Base-by-base conservation (phyloP, 108 stramenopile species). In the Cyclostephanos tholiformis region DNA sequence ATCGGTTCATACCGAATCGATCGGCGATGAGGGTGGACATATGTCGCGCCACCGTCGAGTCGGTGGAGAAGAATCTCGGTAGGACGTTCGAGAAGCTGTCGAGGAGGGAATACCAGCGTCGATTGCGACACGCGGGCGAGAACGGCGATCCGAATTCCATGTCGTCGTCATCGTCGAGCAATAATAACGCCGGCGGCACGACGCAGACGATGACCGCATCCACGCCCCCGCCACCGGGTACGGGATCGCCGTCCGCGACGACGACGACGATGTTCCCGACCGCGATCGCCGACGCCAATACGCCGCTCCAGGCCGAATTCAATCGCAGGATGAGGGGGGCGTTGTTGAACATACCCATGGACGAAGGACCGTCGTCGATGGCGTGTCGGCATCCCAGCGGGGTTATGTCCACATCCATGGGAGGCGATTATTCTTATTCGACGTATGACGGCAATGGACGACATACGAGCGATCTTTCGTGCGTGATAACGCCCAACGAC, bases 301-400 rank as follows among this genome's bases (percentile, higher is more conserved):
- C 90, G 6, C 90, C 92, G 6, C 39, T 94, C 19, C 90, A 94
- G 73, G 87, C 88, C 20, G 94, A 95, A 64, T 95, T 88, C 78
- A 87, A 89, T 25, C 78, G 94, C 25, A 65, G 91, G 64, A 91
- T 95, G 91, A 67, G 88, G 23, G 91, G 94, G 44, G 88, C 94
- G 0, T 71, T 95, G 43, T 82, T 90, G 71, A 89, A 89, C 72
- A 70, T 95, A 67, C 91, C 94, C 0, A 32, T 95, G 65, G 88
- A 89, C 25, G 66, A 83, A 52, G 73, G 32, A 32, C 32, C 30
- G 19, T 6, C 4, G 19, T 19, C 27, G 16, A 53, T 55, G 23
- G 26, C 26, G 1, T 10, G 53, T 26, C 32, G 59, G n/a, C 38
- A 60, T 60, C 59, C 53, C 2, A 26, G 26, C 53, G 26, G 32